Conservation (phyloP, 2,329 filamentous ascomycete genomes). For the Penicillium griseofulvum region DNA sequence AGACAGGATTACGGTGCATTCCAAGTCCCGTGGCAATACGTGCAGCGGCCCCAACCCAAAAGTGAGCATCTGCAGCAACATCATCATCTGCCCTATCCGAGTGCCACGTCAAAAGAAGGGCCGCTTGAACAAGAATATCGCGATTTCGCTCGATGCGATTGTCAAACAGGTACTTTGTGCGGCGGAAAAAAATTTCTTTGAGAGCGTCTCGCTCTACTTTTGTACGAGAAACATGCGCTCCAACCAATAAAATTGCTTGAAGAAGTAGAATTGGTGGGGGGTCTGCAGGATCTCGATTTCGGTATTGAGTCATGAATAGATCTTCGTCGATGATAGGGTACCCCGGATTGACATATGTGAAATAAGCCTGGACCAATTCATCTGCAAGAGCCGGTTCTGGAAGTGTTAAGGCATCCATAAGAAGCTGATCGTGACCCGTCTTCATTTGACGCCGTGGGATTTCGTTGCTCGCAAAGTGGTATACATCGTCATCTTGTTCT, state of each 20-base stretch:
- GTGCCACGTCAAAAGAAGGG: constrained; percentile 56
- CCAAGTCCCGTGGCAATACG: constrained; percentile 54
- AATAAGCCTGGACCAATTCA: constrained; percentile 52
- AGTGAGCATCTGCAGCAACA: constrained; percentile 53
- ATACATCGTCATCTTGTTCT: constrained; percentile 42
- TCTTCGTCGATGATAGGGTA: constrained; percentile 55
- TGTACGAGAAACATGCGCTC: constrained; percentile 49
- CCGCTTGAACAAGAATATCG: constrained; percentile 54
- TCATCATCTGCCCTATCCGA: constrained; percentile 54
- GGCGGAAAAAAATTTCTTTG: constrained; percentile 52
- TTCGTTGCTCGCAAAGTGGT: constrained; percentile 46
- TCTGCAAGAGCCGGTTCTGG: constrained; percentile 51
- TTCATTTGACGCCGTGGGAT: constrained; percentile 44
- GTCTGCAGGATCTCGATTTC: constrained; percentile 45
- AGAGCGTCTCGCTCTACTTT: constrained; percentile 44
- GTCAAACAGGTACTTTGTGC: constrained; percentile 55
- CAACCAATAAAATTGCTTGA: constrained; percentile 52
- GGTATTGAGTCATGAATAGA: constrained; percentile 52
- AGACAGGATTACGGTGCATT: constrained; percentile 50
- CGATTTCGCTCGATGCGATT: constrained; percentile 54
- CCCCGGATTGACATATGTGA: constrained; percentile 50
- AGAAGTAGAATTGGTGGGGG: constrained; percentile 51
- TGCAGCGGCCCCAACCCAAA: constrained; percentile 55
- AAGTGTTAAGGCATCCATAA: constrained; percentile 50
- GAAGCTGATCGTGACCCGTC: constrained; percentile 46